Conservation (phyloP, 2,329 filamentous ascomycete genomes). For the Chrysoporthe puriensis region DNA sequence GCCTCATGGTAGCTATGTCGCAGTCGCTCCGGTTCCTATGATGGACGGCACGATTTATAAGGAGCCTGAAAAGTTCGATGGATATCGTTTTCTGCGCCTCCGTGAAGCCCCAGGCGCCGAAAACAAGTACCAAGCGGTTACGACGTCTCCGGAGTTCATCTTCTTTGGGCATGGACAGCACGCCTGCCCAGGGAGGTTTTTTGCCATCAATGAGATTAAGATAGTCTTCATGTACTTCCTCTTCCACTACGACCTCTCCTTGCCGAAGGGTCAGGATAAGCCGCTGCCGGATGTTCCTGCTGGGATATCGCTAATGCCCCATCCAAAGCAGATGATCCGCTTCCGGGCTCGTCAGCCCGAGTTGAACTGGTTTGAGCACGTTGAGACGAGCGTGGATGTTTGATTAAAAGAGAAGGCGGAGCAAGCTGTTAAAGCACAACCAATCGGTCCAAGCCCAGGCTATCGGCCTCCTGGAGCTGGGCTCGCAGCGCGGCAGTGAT, state of each 20-base stretch:
- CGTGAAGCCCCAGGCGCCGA: constrained; percentile 35
- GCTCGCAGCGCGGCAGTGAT: no score
- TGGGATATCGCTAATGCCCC: no score
- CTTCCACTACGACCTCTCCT: constrained; percentile 34
- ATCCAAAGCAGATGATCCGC: no score
- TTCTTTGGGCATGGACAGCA: constrained; percentile 45
- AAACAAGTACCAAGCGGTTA: constrained; percentile 30
- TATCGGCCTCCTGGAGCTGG: no score
- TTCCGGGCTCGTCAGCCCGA: no score
- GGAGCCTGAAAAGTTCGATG: constrained; percentile 44
- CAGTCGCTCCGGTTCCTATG: constrained; percentile 10
- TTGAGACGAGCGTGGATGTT: no score
- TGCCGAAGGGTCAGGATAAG: constrained; percentile 35
- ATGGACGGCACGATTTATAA: constrained; percentile 38
- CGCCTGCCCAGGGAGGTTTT: constrained; percentile 46
- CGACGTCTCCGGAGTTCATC: constrained; percentile 32
- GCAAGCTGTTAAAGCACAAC: no score
- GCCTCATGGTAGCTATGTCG: constrained; percentile 10
- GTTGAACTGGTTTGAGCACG: no score
- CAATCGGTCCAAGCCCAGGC: no score
- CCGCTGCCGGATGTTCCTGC: no score
- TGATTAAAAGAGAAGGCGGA: no score
- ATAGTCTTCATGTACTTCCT: constrained; percentile 36
- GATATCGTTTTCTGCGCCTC: constrained; percentile 45
- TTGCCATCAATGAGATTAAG: constrained; percentile 46